These are phyloP conservation scores for Hordeum vulgare DNA, from an alignment of 176 grass and related monocot species.

Conservation along the genomic window DNA sequence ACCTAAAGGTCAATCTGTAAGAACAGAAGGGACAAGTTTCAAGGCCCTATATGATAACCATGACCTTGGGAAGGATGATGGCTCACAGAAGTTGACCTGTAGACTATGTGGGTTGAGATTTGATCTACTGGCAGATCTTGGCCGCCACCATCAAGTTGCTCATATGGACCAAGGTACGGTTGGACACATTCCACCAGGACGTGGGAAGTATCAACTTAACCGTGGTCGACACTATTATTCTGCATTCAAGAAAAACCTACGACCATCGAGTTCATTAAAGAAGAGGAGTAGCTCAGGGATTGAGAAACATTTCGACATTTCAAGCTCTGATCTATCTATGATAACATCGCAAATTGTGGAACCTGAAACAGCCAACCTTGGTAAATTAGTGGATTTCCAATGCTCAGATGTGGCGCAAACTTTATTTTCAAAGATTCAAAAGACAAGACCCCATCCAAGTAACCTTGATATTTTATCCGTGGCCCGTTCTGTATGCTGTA, in stretches of 20 bases:
- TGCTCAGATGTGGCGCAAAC: slow-evolving; percentile 64
- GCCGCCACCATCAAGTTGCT: slow-evolving; percentile 70
- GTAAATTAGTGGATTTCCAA: slow-evolving; percentile 50
- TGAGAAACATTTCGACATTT: slow-evolving; percentile 50
- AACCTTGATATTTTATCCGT: slow-evolving; percentile 76
- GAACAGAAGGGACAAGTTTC: slow-evolving; percentile 39
- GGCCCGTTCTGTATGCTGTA: slow-evolving; percentile 80
- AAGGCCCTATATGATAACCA: slow-evolving; percentile 26
- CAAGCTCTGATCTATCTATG: slow-evolving; percentile 27
- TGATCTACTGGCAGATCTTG: slow-evolving; percentile 77
- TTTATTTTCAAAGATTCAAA: slow-evolving; percentile 80
- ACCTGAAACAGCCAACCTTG: slow-evolving; percentile 50
- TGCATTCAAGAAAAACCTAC: slow-evolving; percentile 63
- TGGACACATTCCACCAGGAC: slow-evolving; percentile 43
- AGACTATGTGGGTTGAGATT: slow-evolving; percentile 68
- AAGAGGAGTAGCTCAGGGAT: slow-evolving; percentile 46
- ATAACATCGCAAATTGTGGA: slow-evolving; percentile 33
- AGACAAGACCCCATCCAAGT: slow-evolving; percentile 83
- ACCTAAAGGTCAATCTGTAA: slow-evolving; percentile 32
- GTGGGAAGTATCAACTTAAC: slow-evolving; percentile 80
- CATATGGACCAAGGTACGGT: slow-evolving; percentile 49
- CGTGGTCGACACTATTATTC: slow-evolving; percentile 75
- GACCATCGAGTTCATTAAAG: slow-evolving; percentile 47
- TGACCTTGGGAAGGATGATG: slow-evolving; percentile 39
- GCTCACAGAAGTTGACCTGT: slow-evolving; percentile 62